Evolutionary conservation across 768 basidiomycete species (phyloP), one percentile per base, ranked within the genome.

Genomic region (Clitopilus hobsonii): DNA sequence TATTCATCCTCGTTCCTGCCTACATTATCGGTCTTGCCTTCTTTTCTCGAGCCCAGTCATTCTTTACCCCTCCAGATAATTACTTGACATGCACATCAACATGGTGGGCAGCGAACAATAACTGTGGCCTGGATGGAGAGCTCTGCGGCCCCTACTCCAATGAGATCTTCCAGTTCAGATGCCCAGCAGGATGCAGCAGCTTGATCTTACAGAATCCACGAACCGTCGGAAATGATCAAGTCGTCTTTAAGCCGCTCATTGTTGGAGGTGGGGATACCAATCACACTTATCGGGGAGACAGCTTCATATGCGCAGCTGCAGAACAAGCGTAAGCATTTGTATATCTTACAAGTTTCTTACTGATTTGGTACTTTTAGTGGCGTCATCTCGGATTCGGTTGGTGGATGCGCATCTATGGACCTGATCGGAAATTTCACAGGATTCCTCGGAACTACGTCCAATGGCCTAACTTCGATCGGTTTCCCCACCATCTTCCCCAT

Each of bases 231-330:
- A 68, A 81, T 49, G 69, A 82, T 54, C 74, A 85, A 58, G 75
- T 86, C 29, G 82, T 80, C 47, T 89, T 83, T 60, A 78, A 81
- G 20, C 90, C 91, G 6, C 74, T 94, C 22, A 76, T 94, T 48
- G 87, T 94, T 1, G 92, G 93, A n/a, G 93, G 93, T 16, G 90
- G 91, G 2, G 91, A 92, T 69, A 57, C 57, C 0, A 75, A 84
- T 48, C 64, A 65, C 36, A 93, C 91, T 3, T 94, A 94, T 63
- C 79, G 93, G 63, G 90, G 84, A 1, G 93, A 94, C 66, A 84
- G 79, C 54, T 94, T 94, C 66, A 81, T 94, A 30, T 94, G 93
- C 66, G 83, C 89, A 38, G 85, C 92, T 38, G 92, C 90, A 36
- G 75, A 86, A 36, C 91, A 94, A 73, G 83, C 85, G 85, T 92